Evolutionary conservation across 1,284 basidiomycete genomes (phyloP).

Genomic region (Trametes sp.): DNA sequence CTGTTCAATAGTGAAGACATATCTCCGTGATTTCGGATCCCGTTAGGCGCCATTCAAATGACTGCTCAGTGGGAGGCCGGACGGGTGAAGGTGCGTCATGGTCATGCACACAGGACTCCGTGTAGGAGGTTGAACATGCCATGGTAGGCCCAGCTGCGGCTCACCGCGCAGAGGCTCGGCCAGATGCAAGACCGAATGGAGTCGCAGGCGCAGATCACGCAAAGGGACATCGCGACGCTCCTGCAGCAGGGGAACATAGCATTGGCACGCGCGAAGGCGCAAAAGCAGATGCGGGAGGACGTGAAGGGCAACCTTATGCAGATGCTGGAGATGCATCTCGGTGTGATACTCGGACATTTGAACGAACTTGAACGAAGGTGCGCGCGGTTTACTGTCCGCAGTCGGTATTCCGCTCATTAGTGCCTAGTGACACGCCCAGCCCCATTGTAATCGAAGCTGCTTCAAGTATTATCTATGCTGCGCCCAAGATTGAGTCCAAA

Average conservation of each 20-base stretch:
- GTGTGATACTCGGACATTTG: constrained; percentile 63
- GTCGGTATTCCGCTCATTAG: background rate
- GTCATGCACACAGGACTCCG: background rate
- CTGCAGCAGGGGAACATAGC: constrained; percentile 65
- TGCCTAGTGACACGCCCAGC: constrained; percentile 50
- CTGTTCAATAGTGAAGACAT: background rate
- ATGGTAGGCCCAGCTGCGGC: constrained; percentile 64
- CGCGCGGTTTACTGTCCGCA: constrained; percentile 17
- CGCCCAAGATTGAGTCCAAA: constrained; percentile 62
- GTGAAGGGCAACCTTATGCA: constrained; percentile 66
- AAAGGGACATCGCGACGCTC: constrained; percentile 70
- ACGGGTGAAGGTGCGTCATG: constrained; percentile 53
- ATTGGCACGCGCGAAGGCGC: constrained; percentile 73
- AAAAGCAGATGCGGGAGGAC: constrained; percentile 71
- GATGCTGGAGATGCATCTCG: constrained; percentile 70
- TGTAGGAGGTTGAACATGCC: constrained; percentile 4
- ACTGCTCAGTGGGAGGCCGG: constrained; percentile 50
- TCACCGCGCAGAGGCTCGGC: constrained; percentile 68
- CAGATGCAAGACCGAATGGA: constrained; percentile 75
- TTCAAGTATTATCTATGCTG: constrained; percentile 70
- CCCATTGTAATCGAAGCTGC: constrained; percentile 67
- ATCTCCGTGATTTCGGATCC: constrained; percentile 11
- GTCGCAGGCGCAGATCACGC: constrained; percentile 63
- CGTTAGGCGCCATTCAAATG: constrained; percentile 21
- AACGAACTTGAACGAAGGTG: constrained; percentile 63